Conservation (phyloP, 306 rosid genomes). For the Cucumis melo region DNA sequence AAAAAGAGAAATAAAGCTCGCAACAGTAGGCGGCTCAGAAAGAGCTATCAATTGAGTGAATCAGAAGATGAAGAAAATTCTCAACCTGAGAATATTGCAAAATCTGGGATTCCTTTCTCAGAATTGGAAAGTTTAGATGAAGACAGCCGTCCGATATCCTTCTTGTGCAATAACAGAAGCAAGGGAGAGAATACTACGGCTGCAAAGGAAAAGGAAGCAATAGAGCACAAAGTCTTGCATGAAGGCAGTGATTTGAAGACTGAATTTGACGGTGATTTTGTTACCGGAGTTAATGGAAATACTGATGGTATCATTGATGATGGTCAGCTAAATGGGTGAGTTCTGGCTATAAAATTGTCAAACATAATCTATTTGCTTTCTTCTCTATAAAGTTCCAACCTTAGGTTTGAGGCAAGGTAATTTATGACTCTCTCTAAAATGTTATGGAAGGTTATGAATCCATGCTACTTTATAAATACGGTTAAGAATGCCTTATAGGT, state of each 20-base stretch:
- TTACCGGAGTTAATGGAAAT: conserved; percentile 9
- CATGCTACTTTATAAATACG: not conserved
- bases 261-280: conserved; percentile 18
- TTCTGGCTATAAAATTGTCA: not conserved
- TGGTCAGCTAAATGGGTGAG: conserved; percentile 24
- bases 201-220: not conserved
- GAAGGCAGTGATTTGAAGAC: conserved; percentile 20
- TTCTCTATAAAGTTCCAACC: not conserved
- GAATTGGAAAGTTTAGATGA: conserved; percentile 26
- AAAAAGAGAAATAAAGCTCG: conserved; percentile 18
- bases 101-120: conserved; percentile 9
- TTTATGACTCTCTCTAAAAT: not conserved
- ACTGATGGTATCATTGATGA: conserved; percentile 17
- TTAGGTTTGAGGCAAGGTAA: not conserved
- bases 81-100: conserved; percentile 11
- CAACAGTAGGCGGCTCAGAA: conserved; percentile 32
- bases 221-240: not conserved
- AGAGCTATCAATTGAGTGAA: conserved; percentile 36
- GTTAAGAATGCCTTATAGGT: not conserved
- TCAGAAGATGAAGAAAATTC: conserved; percentile 31
- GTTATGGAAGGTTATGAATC: not conserved
- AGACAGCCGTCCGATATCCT: conserved; percentile 34
- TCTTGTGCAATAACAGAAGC: conserved; percentile 23
- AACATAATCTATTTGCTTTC: not conserved
- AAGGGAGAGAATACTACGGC: conserved; percentile 12